Percentiles rank a stretch among this genome's conserved stretches.
These are phyloP conservation scores for Pythium scleroteichum DNA, from an alignment of 352 stramenopile species.

Conservation along the genomic window DNA sequence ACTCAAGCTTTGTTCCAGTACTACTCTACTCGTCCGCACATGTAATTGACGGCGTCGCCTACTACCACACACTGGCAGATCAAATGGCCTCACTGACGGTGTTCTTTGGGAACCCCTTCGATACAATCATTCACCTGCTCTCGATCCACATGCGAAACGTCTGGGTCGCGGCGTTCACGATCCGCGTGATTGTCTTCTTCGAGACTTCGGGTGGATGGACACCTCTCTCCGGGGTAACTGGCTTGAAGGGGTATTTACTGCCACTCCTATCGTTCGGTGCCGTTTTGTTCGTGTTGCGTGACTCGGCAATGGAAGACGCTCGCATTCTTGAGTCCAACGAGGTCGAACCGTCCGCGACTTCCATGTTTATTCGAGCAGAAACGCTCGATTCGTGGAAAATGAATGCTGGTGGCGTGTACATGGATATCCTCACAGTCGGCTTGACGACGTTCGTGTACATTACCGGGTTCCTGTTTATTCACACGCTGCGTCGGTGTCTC, in stretches of 20 bases:
- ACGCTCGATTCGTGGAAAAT: slow-evolving; percentile 36
- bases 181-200: slow-evolving; percentile 29
- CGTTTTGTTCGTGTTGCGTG: slow-evolving; percentile 24
- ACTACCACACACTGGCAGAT: slow-evolving; percentile 25
- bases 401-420: slow-evolving; percentile 32
- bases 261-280: slow-evolving; percentile 20
- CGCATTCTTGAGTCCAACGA: slow-evolving; percentile 34
- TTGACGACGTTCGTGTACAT: slow-evolving; percentile 22
- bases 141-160: slow-evolving; percentile 30
- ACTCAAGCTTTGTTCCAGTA: slow-evolving; percentile 29
- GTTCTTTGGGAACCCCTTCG: slow-evolving; percentile 18
- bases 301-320: slow-evolving; percentile 23
- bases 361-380: slow-evolving; percentile 36
- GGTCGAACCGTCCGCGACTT: slow-evolving; percentile 30
- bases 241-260: slow-evolving; percentile 25
- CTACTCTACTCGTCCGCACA: slow-evolving; percentile 28
- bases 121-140: slow-evolving; percentile 23
- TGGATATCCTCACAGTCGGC: slow-evolving; percentile 25
- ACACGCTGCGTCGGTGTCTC: slow-evolving; percentile 12
- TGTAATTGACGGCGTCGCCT: slow-evolving; percentile 29
- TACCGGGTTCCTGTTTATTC: slow-evolving; percentile 3
- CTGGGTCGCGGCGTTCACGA: slow-evolving; percentile 25
- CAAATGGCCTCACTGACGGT: slow-evolving; percentile 11
- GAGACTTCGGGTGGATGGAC: slow-evolving; percentile 32
- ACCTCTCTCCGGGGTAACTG: slow-evolving; percentile 24